Conservation (phyloP, 345 rosid species). For the Mercurialis annua region DNA sequence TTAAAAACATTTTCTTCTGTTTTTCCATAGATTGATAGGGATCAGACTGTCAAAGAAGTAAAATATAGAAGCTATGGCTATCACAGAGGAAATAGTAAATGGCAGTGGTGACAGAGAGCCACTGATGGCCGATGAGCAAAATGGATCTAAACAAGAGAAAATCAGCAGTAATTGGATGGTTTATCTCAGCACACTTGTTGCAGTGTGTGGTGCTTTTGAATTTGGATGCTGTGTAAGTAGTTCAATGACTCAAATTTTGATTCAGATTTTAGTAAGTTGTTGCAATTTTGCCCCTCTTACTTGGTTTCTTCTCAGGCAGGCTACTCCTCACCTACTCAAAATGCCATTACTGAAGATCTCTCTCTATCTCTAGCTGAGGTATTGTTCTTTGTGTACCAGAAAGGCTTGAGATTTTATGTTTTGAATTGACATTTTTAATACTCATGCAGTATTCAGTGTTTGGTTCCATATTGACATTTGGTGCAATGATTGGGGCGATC, state of each 20-base stretch:
- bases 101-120: constrained; percentile 26
- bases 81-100: constrained; percentile 31
- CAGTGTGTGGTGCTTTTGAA: constrained; percentile 79
- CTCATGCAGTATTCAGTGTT: constrained; percentile 66
- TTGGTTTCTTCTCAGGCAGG: constrained; percentile 57
- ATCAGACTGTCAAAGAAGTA: not conserved
- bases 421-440: constrained; percentile 1
- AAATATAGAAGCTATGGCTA: constrained; percentile 29
- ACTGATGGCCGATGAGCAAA: constrained; percentile 33
- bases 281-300: not conserved
- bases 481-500: constrained; percentile 97
- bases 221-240: constrained; percentile 82
- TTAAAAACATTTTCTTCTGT: not conserved
- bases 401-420: not conserved
- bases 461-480: constrained; percentile 81
- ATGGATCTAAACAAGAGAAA: constrained; percentile 8
- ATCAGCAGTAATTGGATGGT: constrained; percentile 52
- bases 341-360: constrained; percentile 70
- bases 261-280: not conserved
- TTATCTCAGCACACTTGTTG: constrained; percentile 71
- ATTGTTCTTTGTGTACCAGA: too few relatives aligned
- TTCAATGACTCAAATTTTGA: not conserved
- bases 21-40: not conserved
- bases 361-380: constrained; percentile 66
- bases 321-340: constrained; percentile 83